Evolutionary conservation across 805 yeast species (phyloP).

Genomic region (Wickerhamiella qilinensis): DNA sequence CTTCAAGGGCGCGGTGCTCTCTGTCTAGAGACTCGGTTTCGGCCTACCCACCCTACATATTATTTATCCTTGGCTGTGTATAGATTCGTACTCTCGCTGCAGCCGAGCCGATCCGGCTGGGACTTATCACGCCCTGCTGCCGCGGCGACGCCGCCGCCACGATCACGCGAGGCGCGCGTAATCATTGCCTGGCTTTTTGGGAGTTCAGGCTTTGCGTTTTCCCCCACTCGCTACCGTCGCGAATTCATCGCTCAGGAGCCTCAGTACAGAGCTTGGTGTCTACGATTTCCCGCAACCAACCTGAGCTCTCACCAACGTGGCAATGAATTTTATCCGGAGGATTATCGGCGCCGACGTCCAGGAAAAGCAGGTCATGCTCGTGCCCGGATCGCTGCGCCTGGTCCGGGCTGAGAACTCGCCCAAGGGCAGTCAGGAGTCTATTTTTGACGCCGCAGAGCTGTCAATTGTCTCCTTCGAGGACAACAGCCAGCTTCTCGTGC

Average conservation of each 20-base stretch:
- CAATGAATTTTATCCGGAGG: conserved; percentile 4
- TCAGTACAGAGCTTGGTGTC: not conserved
- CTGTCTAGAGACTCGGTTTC: not conserved
- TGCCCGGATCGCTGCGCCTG: conserved; percentile 65
- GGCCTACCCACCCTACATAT: too few relatives aligned
- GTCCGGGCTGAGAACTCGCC: conserved; percentile 67
- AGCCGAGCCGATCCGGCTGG: too few relatives aligned
- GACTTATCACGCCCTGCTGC: too few relatives aligned
- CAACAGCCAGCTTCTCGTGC: conserved; percentile 54
- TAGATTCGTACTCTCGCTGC: too few relatives aligned
- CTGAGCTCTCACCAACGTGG: not conserved
- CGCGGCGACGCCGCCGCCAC: too few relatives aligned
- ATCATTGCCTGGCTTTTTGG: too few relatives aligned
- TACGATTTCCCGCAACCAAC: too few relatives aligned
- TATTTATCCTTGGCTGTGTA: too few relatives aligned
- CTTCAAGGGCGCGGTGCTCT: conserved; percentile 11
- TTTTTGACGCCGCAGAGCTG: conserved; percentile 63
- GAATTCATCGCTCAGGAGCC: too few relatives aligned
- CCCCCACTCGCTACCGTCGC: too few relatives aligned
- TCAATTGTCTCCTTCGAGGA: conserved; percentile 50
- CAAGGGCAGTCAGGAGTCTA: conserved; percentile 61
- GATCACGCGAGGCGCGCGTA: too few relatives aligned
- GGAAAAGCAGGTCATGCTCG: conserved; percentile 49
- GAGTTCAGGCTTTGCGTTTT: too few relatives aligned
- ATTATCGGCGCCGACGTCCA: not conserved